These are phyloP conservation scores for Cutaneotrichosporon arboriforme DNA, from an alignment of 1,284 basidiomycete genomes.

Conservation along the genomic window DNA sequence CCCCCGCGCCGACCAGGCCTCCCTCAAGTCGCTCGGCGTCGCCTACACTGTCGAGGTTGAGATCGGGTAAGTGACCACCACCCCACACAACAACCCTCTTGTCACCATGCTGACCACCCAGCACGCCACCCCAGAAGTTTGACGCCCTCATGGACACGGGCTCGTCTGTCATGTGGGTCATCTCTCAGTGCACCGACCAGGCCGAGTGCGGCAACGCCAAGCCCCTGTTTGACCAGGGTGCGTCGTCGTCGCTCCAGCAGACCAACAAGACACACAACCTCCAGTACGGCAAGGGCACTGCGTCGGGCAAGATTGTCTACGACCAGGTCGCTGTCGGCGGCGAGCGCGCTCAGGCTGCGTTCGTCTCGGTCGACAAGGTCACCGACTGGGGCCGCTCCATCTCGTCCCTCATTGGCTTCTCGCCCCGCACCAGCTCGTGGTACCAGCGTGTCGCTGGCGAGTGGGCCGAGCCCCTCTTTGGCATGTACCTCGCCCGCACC, in stretches of 20 bases:
- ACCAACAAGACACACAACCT: slow-evolving; percentile 22
- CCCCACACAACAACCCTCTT: neutral
- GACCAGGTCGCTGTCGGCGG: slow-evolving; percentile 1
- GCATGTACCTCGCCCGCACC: slow-evolving; percentile 65
- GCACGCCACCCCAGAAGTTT: slow-evolving; percentile 52
- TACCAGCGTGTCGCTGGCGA: slow-evolving; percentile 19
- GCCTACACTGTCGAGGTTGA: slow-evolving; percentile 33
- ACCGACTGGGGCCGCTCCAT: neutral
- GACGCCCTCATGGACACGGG: slow-evolving; percentile 57
- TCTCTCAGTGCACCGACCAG: slow-evolving; percentile 17
- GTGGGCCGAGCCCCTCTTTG: slow-evolving; percentile 65
- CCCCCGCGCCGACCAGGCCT: neutral
- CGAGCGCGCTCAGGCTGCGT: neutral
- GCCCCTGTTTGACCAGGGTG: slow-evolving; percentile 7
- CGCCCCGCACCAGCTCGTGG: slow-evolving; percentile 1
- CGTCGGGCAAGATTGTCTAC: neutral
- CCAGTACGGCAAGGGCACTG: neutral
- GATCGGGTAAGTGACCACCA: slow-evolving; percentile 17
- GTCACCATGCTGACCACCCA: neutral
- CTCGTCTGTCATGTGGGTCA: slow-evolving; percentile 54
- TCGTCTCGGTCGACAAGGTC: neutral
- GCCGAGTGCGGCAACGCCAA: slow-evolving; percentile 19
- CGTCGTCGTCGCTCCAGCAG: slow-evolving; percentile 28
- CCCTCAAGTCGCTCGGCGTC: slow-evolving; percentile 33
- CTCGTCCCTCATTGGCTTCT: slow-evolving; percentile 1